Conservation (phyloP, 257 asterid species). For the Mentha longifolia region DNA sequence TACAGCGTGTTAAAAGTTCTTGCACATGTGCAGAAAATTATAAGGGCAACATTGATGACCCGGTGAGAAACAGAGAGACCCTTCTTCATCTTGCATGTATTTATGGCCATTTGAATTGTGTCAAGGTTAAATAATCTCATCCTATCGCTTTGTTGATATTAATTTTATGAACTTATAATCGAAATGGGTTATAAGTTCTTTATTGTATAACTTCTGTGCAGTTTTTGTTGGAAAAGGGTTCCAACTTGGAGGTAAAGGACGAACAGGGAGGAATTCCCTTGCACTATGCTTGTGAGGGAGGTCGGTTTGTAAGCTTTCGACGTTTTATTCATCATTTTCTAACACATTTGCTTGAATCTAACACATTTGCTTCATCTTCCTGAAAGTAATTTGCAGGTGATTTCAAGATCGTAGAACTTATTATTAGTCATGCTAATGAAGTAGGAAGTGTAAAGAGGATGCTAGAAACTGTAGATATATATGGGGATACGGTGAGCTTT, state of each 20-base stretch:
- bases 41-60: constrained; percentile 69
- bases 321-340: background rate
- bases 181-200: background rate
- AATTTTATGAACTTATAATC: background rate
- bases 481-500: constrained; percentile 79
- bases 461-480: constrained; percentile 71
- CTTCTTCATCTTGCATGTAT: constrained; percentile 88
- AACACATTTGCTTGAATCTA: background rate
- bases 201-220: constrained; percentile 33
- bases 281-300: constrained; percentile 96
- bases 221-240: constrained; percentile 79
- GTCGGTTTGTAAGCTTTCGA: constrained; percentile 33
- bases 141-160: background rate
- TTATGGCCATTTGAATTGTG: constrained; percentile 78
- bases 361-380: background rate
- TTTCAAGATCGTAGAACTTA: constrained; percentile 61
- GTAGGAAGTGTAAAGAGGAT: constrained; percentile 57
- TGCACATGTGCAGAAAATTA: constrained; percentile 51
- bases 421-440: constrained; percentile 51
- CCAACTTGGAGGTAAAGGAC: constrained; percentile 70
- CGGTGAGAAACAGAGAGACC: constrained; percentile 58
- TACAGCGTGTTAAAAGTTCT: no score
- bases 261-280: constrained; percentile 82
- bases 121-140: constrained; percentile 54
- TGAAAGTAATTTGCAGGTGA: constrained; percentile 49